Evolutionary conservation across 2,329 filamentous ascomycete genomes (phyloP), one percentile per base, ranked within the genome.

Genomic region (Colletotrichum limetticola): DNA sequence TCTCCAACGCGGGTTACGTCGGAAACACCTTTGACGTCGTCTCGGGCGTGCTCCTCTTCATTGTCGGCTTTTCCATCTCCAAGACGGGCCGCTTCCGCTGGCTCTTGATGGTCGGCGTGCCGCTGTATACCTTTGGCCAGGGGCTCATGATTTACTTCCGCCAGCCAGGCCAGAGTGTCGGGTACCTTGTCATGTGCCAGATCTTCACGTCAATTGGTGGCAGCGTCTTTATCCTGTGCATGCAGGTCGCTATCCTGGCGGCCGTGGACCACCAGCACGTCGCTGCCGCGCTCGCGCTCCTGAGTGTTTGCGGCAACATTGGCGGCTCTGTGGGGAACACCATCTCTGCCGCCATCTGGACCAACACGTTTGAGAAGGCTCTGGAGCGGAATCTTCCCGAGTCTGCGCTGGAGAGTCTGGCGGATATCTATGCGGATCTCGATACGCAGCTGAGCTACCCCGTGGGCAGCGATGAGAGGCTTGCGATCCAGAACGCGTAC

Each of bases 201-300:
- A 77, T 86, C 65, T 83, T 84, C 66, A 88, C 87, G 61, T 86
- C 84, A 12, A 84, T 86, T 7, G 74, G 71, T 1, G 74, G 68
- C 19, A 72, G 71, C 5, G 68, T 70, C 1, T 72, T 78, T 26
- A 76, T 82, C 57, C 76, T 89, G 22, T 84, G 85, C 68, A 82
- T 88, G 74, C 86, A 92, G 72, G 87, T 92, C 75, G 88, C 89
- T 5, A 86, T 91, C 53, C 88, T 91, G 79, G 84, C 87, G 0
- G 85, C 87, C 3, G 86, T 87, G 19, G 85, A 85, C 70, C 89
- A 90, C 63, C 84, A 88, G 64, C 85, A 89, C 55, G 83, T 90
- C 5, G 88, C 89, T 30, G 85, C 85, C 4, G 84, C 82, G 1
- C 81, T 88, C 24, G 85, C 86, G 0, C 76, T 87, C 24, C 77